These are phyloP conservation scores for Jacaranda copaia DNA, from an alignment of 257 asterid species.

Conservation along the genomic window DNA sequence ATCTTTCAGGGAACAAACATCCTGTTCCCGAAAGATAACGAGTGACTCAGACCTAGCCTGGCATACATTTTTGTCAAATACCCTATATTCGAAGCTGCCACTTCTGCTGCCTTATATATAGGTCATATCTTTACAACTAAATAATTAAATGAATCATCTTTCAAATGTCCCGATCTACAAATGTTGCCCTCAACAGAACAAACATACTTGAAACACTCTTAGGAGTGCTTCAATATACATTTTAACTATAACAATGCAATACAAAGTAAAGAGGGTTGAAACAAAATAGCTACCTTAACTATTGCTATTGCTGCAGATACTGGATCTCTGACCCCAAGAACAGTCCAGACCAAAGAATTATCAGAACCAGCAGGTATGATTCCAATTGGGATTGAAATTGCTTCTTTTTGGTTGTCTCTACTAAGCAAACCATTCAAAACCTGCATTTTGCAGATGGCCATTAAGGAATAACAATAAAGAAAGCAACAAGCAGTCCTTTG, in stretches of 20 bases:
- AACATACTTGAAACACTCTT: neutral
- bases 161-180: constrained; percentile 18
- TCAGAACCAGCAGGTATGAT: constrained; percentile 99
- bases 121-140: neutral
- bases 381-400: constrained; percentile 94
- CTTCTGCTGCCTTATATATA: neutral
- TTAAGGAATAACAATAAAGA: constrained; percentile 19
- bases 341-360: constrained; percentile 97
- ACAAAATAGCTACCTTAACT: constrained; percentile 67
- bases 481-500: constrained; percentile 21
- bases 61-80: constrained; percentile 8
- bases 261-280: constrained; percentile 19
- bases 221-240: constrained; percentile 20
- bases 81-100: constrained; percentile 6
- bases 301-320: constrained; percentile 94
- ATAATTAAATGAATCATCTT: constrained; percentile 4
- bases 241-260: constrained; percentile 1
- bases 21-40: constrained; percentile 25
- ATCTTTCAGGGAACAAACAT: constrained; percentile 24
- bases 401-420: constrained; percentile 93
- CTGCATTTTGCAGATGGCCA: constrained; percentile 51
- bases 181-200: constrained; percentile 16
- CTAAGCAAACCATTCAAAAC: constrained; percentile 95
- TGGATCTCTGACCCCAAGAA: constrained; percentile 98
- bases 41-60: neutral